phyloP scores from a whole-genome alignment of 305 asterid genomes.

The Euphrasia arctica region DNA sequence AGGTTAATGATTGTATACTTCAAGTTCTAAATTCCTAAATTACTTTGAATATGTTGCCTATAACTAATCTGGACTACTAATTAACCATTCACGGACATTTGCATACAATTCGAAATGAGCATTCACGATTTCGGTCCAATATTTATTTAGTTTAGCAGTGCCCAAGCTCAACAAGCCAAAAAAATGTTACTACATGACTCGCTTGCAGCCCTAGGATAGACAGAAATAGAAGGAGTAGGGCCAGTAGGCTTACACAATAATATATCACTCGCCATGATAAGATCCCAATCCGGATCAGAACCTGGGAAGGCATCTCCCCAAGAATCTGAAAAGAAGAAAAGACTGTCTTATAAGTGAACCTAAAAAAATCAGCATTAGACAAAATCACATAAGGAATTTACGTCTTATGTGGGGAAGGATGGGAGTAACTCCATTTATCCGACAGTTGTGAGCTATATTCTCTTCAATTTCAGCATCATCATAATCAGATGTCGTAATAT shows the following conservation, averaged over 20 bases:
- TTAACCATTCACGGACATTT: no score
- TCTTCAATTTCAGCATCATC: slow-evolving; percentile 83
- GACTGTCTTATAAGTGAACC: neutral
- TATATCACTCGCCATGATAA: slow-evolving; percentile 89
- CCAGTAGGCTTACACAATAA: slow-evolving; percentile 63
- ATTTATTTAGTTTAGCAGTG: no score
- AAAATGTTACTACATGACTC: no score
- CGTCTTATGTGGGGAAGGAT: slow-evolving; percentile 81
- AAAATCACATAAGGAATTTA: slow-evolving; percentile 29
- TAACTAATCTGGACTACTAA: neutral
- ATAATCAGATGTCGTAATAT: slow-evolving; percentile 90
- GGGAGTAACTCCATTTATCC: slow-evolving; percentile 68
- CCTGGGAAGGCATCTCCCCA: slow-evolving; percentile 88
- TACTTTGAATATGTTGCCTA: neutral
- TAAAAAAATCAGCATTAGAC: slow-evolving; percentile 2
- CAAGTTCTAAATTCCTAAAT: neutral
- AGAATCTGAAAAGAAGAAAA: slow-evolving; percentile 51
- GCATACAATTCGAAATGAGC: no score
- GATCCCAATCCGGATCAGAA: slow-evolving; percentile 71
- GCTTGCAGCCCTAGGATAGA: neutral
- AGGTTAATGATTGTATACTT: neutral
- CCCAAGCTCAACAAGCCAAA: no score
- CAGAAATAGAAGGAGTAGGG: neutral
- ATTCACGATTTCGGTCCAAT: no score
- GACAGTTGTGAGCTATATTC: slow-evolving; percentile 75